Conservation (phyloP, 306 rosid species). For the Lotus japonicus region DNA sequence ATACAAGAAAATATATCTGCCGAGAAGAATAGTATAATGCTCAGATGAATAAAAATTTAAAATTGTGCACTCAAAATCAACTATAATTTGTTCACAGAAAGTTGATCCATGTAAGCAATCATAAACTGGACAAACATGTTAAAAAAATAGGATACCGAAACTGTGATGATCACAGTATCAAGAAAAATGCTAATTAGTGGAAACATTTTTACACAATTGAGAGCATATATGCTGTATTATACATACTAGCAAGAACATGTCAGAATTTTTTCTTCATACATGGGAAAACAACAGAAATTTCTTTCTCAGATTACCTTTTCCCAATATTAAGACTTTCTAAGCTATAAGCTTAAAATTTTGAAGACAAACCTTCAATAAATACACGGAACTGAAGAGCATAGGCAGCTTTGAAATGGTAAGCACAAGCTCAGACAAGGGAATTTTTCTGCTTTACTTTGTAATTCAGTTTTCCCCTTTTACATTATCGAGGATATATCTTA, state of each 20-base stretch:
- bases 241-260: neutral
- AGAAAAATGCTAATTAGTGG: neutral
- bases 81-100: neutral
- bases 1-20: constrained; percentile 86
- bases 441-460: neutral
- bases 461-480: neutral
- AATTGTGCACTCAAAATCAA: neutral
- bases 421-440: neutral
- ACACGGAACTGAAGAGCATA: neutral
- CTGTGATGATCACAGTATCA: neutral
- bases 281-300: neutral
- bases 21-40: constrained; percentile 6
- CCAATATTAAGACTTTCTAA: neutral
- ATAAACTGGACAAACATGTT: neutral
- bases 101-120: neutral
- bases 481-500: neutral
- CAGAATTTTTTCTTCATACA: neutral
- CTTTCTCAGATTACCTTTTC: neutral
- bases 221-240: neutral
- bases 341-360: neutral
- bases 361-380: neutral
- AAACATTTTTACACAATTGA: neutral
- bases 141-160: neutral
- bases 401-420: constrained; percentile 1
- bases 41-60: neutral